These are phyloP conservation scores for Digitaria exilis DNA, from an alignment of 202 grass and related monocot species.

Conservation along the genomic window DNA sequence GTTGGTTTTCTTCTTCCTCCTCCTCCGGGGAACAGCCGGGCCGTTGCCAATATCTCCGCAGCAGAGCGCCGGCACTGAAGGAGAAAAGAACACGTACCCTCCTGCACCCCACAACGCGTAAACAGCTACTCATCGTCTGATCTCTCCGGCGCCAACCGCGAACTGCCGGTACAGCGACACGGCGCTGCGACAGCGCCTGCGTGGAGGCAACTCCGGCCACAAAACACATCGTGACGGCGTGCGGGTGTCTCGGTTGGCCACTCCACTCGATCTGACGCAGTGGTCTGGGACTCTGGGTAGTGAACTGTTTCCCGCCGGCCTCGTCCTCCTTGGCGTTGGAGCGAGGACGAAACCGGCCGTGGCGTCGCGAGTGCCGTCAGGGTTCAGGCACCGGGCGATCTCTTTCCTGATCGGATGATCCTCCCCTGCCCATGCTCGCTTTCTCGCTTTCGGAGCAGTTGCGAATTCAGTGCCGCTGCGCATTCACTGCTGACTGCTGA, in stretches of 20 bases:
- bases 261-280: no score
- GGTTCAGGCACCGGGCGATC: background rate
- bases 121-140: background rate
- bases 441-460: slow-evolving; percentile 34
- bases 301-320: no score
- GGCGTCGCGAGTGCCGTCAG: background rate
- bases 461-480: background rate
- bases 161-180: slow-evolving; percentile 42
- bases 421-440: background rate
- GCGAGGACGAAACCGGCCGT: background rate
- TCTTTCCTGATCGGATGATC: no score
- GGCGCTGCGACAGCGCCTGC: background rate
- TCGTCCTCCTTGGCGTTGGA: background rate
- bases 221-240: background rate
- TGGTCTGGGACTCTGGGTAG: no score
- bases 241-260: background rate
- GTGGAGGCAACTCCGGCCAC: slow-evolving; percentile 22
- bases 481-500: background rate
- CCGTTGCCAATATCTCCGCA: background rate
- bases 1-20: background rate
- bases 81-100: slow-evolving; percentile 40
- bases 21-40: background rate
- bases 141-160: slow-evolving; percentile 35
- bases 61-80: background rate
- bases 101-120: background rate